Evolutionary conservation across 495 filamentous ascomycete genomes (phyloP), one percentile per base, ranked within the genome.

Genomic region (Articulospora tetracladia): DNA sequence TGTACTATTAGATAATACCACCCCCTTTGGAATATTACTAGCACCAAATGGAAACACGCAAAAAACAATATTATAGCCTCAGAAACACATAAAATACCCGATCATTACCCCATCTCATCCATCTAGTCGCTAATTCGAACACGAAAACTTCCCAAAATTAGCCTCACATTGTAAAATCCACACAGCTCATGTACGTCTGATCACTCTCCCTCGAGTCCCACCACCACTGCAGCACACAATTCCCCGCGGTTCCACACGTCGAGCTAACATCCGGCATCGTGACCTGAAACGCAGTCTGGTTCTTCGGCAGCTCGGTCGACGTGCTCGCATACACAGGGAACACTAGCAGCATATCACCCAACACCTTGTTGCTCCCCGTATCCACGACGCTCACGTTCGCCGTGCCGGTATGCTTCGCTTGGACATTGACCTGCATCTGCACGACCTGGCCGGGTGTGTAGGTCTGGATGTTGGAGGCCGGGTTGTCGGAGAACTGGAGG

Each of bases 131-230:
- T 10, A 39, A 39, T 39, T 10, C n/a, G n/a, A 10, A 39, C 34
- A 39, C 34, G n/a, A 39, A 39, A 39, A 10, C 34, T n/a, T 39
- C n/a, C 34, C 34, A 39, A 10, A n/a, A 39, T 10, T 39, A 39
- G n/a, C n/a, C 34, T 47, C 41, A 47, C 51, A 30, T 28, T 15
- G 51, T 53, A n/a, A 53, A 53, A 69, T 92, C 87, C 61, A 89
- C 67, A 68, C 87, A 90, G 41, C 81, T 80, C 78, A 90, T 83
- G 63, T 91, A 91, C 26, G 87, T 88, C 77, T 92, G 87, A 49
- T 81, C 79, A 34, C 85, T 82, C 11, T 77, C 79, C 44, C 77
- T 75, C 55, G 85, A 86, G 63, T 84, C 84, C 87, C 87, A 92
- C 72, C 75, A 86, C 80, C 82, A 84, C 68, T 90, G 86, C 25